Evolutionary conservation across 1,284 basidiomycete species (phyloP).

Genomic region (Leccinum olivaceoglutinosum): DNA sequence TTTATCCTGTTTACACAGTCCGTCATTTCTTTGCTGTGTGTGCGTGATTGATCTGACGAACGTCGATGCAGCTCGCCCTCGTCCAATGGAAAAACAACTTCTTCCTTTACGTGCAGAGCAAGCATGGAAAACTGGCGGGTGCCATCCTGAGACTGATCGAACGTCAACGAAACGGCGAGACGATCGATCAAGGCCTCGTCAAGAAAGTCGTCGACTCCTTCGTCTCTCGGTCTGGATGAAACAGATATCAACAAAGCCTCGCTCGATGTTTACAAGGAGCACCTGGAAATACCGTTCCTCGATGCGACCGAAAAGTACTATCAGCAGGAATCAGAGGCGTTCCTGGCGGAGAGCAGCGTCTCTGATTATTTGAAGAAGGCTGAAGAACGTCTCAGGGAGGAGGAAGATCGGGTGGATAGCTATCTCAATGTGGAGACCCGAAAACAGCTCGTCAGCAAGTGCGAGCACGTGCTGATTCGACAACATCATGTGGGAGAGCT

Average conservation of each 20-base stretch:
- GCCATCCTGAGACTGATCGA: slow-evolving; percentile 89
- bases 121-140: slow-evolving; percentile 76
- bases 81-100: slow-evolving; percentile 94
- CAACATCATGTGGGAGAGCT: slow-evolving; percentile 96
- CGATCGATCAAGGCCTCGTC: slow-evolving; percentile 88
- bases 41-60: slow-evolving; percentile 6
- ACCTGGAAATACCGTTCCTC: slow-evolving; percentile 90
- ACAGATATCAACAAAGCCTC: slow-evolving; percentile 87
- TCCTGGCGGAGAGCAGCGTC: slow-evolving; percentile 86
- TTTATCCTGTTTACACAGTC: slow-evolving; percentile 95
- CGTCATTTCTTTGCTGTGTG: slow-evolving; percentile 28
- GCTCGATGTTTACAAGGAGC: slow-evolving; percentile 90
- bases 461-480: slow-evolving; percentile 90
- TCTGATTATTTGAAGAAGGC: slow-evolving; percentile 98
- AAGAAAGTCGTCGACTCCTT: slow-evolving; percentile 97
- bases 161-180: slow-evolving; percentile 91
- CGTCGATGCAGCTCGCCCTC: slow-evolving; percentile 69
- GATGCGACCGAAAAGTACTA: slow-evolving; percentile 89
- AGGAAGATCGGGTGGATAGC: slow-evolving; percentile 92
- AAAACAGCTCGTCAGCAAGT: slow-evolving; percentile 83
- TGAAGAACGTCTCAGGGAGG: slow-evolving; percentile 87
- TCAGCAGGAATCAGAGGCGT: slow-evolving; percentile 84
- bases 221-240: slow-evolving; percentile 93
- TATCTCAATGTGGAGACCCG: slow-evolving; percentile 89
- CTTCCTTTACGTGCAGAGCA: slow-evolving; percentile 83